Evolutionary conservation across 2,329 filamentous ascomycete species (phyloP).

Genomic region (Colletotrichum sp.): DNA sequence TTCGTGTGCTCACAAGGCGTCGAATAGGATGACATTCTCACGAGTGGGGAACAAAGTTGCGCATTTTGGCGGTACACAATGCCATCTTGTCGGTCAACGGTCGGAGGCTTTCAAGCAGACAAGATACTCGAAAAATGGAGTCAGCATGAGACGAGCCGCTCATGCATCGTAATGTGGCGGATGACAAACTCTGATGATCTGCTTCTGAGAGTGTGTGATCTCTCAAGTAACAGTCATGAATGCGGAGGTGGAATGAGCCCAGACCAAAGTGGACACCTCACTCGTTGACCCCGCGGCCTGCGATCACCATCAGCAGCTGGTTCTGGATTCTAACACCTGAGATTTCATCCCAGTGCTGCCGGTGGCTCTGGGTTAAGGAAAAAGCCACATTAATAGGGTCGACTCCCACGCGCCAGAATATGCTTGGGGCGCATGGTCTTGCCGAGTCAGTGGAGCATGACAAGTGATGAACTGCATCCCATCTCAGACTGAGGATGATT

Average conservation of each 20-base stretch:
- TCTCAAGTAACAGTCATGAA: background rate
- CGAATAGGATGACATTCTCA: background rate
- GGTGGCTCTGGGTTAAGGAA: background rate
- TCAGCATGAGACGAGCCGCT: background rate
- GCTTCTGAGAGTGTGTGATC: background rate
- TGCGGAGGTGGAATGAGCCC: background rate
- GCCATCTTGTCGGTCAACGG: background rate
- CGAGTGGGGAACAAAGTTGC: background rate
- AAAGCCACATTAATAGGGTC: background rate
- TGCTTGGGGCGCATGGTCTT: background rate
- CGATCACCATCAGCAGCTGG: background rate
- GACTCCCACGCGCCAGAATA: fast-evolving
- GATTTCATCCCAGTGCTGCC: background rate
- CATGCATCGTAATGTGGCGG: background rate
- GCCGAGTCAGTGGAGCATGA: background rate
- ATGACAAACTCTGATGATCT: background rate
- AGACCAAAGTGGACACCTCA: background rate
- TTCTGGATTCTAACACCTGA: background rate
- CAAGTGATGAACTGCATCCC: background rate
- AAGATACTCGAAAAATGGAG: background rate
- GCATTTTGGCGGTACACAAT: background rate
- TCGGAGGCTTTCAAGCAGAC: background rate
- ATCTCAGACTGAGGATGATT: background rate
- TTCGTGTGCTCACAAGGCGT: background rate
- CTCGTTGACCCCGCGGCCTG: background rate